Conservation (phyloP, 768 basidiomycete species). For the Boletellus ananas region DNA sequence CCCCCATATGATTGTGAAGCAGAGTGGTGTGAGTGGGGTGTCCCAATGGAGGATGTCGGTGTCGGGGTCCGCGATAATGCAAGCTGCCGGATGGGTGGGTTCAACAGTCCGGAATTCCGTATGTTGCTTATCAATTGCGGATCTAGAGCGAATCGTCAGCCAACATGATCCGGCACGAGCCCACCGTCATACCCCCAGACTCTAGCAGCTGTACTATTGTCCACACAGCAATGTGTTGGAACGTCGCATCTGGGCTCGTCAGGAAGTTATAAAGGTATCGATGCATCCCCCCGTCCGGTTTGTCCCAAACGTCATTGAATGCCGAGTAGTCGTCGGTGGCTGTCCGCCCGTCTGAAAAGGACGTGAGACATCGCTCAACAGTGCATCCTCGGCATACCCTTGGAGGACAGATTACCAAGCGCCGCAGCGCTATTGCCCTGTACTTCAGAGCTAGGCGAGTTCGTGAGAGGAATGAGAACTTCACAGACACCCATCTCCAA, state of each 20-base stretch:
- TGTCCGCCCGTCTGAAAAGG: slow-evolving; percentile 61
- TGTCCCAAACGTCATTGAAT: slow-evolving; percentile 97
- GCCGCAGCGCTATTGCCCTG: slow-evolving; percentile 99
- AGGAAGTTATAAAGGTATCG: slow-evolving; percentile 92
- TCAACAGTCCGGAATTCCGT: slow-evolving; percentile 73
- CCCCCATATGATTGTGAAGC: slow-evolving; percentile 72
- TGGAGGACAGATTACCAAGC: slow-evolving; percentile 94
- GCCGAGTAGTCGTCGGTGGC: slow-evolving; percentile 89
- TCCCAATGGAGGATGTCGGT: slow-evolving; percentile 70
- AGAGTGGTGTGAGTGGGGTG: slow-evolving; percentile 67
- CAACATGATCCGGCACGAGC: background rate
- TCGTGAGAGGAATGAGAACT: slow-evolving; percentile 93
- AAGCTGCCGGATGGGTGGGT: slow-evolving; percentile 83
- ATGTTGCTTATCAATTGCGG: slow-evolving; percentile 88
- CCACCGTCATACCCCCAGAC: slow-evolving; percentile 65
- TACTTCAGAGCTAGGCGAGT: slow-evolving; percentile 94
- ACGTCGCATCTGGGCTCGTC: slow-evolving; percentile 89
- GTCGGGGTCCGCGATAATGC: slow-evolving; percentile 68
- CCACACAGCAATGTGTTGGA: slow-evolving; percentile 99
- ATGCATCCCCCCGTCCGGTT: slow-evolving; percentile 97
- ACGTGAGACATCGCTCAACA: background rate
- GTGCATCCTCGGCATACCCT: slow-evolving; percentile 49
- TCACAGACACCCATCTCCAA: slow-evolving; percentile 99
- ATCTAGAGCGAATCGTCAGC: slow-evolving; percentile 43
- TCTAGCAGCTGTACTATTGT: slow-evolving; percentile 97